A percentile compares a stretch with the other conserved stretches of the same genome.
Conservation (phyloP, 495 filamentous ascomycete species). For the Penicillium ucsense region DNA sequence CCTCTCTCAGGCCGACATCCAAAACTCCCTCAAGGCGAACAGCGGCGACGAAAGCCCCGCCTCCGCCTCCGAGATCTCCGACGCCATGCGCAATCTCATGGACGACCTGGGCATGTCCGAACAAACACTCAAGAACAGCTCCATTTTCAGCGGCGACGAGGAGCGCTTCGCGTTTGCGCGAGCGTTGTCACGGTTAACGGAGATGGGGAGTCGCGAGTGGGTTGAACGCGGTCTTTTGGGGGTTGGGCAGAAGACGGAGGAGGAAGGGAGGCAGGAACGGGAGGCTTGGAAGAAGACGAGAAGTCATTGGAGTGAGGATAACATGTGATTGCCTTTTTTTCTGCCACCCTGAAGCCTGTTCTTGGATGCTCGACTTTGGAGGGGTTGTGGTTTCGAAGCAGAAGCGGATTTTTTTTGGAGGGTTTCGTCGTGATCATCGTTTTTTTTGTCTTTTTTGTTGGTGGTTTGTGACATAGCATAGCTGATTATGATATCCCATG, state of each 20-base stretch:
- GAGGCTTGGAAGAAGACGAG: conserved; percentile 57
- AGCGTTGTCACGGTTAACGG: conserved; percentile 69
- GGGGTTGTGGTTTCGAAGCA: too few species aligned
- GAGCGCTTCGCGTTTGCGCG: conserved; percentile 93
- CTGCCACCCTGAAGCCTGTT: too few species aligned
- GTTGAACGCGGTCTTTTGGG: conserved; percentile 74
- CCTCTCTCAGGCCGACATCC: conserved; percentile 70
- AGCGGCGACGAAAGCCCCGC: conserved; percentile 20
- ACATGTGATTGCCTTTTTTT: conserved; percentile 38
- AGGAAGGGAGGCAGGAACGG: conserved; percentile 50
- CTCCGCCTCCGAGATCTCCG: conserved; percentile 48
- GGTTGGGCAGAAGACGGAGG: conserved; percentile 46
- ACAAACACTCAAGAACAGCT: conserved; percentile 72
- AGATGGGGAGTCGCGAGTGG: conserved; percentile 95
- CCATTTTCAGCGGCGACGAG: conserved; percentile 89
- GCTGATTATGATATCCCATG: too few species aligned
- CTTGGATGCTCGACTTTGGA: too few species aligned
- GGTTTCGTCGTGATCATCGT: too few species aligned
- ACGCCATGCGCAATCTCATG: conserved; percentile 84
- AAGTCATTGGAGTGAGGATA: conserved; percentile 62
- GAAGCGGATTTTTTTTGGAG: too few species aligned
- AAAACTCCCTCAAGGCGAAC: conserved; percentile 26
- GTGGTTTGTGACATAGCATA: too few species aligned
- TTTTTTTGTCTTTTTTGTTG: too few species aligned
- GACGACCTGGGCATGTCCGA: conserved; percentile 87